A percentile compares a stretch with the other conserved stretches of the same genome.
These are phyloP conservation scores for Omphalea diandra DNA, from an alignment of 441 rosid species.

Conservation along the genomic window DNA sequence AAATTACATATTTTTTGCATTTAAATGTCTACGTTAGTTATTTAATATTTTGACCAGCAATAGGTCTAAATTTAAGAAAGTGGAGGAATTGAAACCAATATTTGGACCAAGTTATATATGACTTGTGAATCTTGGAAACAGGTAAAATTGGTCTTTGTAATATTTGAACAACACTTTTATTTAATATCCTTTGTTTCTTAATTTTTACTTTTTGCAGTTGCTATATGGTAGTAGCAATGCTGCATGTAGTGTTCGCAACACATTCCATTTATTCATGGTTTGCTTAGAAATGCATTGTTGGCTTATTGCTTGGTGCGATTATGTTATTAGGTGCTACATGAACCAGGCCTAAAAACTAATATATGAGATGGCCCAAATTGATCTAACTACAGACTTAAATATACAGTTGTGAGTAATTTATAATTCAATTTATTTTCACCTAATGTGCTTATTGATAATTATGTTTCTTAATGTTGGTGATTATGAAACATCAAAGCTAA, in stretches of 20 bases:
- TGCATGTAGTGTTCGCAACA: slow-evolving; percentile 91
- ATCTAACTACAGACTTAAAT: slow-evolving; percentile 92
- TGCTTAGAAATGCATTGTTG: background rate
- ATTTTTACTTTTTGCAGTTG: slow-evolving; percentile 56
- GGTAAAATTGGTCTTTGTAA: slow-evolving; percentile 43
- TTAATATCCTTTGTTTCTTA: slow-evolving; percentile 23
- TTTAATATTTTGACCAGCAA: too few species aligned
- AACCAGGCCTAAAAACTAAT: slow-evolving; percentile 69
- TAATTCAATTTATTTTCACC: slow-evolving; percentile 18
- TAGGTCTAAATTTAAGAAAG: slow-evolving; percentile 99
- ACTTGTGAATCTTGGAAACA: slow-evolving; percentile 93
- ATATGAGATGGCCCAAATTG: slow-evolving; percentile 88
- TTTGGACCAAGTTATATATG: slow-evolving; percentile 96
- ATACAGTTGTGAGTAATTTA: slow-evolving; percentile 80
- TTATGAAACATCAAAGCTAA: background rate
- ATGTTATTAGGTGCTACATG: slow-evolving; percentile 55
- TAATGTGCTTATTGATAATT: background rate
- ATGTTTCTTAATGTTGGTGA: background rate
- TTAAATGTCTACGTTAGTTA: too few species aligned
- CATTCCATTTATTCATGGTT: slow-evolving; percentile 66
- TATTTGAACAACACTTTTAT: slow-evolving; percentile 4
- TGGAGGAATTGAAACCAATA: slow-evolving; percentile 77
- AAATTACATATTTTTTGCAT: too few species aligned
- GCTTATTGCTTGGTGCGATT: slow-evolving; percentile 19
- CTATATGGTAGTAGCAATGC: slow-evolving; percentile 97